phyloP scores from a whole-genome alignment of 2,329 filamentous ascomycete genomes.

The Colletotrichum tropicale region DNA sequence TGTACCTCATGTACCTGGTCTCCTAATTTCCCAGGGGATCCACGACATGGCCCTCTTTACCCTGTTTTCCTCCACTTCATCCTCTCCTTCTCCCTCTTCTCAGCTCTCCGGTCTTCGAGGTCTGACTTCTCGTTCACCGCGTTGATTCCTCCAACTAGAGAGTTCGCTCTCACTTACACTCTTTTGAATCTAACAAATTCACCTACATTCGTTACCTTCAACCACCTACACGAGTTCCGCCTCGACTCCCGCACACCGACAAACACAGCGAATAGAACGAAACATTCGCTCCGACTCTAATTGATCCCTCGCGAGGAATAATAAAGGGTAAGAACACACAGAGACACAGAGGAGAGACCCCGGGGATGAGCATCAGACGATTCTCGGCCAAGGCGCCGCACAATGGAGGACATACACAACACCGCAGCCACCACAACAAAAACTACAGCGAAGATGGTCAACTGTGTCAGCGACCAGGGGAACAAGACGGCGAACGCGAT shows the following conservation, averaged over 20 bases:
- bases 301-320: slow-evolving; percentile 1
- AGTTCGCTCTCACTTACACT: slow-evolving; percentile 22
- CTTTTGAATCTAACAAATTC: slow-evolving; percentile 17
- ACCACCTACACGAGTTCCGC: background rate
- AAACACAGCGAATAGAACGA: background rate
- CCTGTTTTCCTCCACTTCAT: slow-evolving; percentile 19
- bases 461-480: background rate
- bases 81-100: slow-evolving; percentile 19
- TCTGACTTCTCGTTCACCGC: slow-evolving; percentile 16
- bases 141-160: slow-evolving; percentile 23
- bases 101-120: slow-evolving; percentile 7
- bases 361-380: background rate
- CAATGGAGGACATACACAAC: background rate
- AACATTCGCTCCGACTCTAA: background rate
- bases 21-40: slow-evolving; percentile 19
- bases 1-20: slow-evolving; percentile 1
- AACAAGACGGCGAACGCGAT: background rate
- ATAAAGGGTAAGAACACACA: background rate
- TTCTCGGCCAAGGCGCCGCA: background rate
- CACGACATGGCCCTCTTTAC: slow-evolving; percentile 19
- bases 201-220: slow-evolving; percentile 16
- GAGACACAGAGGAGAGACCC: background rate
- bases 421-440: background rate
- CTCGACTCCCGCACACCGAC: slow-evolving; percentile 2
- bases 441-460: background rate